Conservation (phyloP, 371 early-diverging fungal genomes). For the Blakeslea trispora region DNA sequence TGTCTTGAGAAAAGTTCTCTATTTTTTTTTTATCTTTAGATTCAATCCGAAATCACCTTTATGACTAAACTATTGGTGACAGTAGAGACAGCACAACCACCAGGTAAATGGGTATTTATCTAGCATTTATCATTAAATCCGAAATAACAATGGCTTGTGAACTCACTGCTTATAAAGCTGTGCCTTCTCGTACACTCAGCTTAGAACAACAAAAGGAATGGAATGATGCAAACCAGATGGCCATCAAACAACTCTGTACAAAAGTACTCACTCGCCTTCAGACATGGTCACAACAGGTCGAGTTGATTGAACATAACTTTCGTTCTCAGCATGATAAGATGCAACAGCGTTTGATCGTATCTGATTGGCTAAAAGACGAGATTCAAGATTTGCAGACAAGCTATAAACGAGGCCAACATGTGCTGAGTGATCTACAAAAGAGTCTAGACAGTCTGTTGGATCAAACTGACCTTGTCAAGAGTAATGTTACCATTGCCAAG, state of each 20-base stretch:
- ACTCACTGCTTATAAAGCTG: too few relatives aligned
- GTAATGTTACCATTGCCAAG: constrained; percentile 12
- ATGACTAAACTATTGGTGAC: constrained; percentile 20
- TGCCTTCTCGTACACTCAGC: constrained; percentile 4
- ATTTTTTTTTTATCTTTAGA: too few relatives aligned
- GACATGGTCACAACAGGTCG: constrained; percentile 20
- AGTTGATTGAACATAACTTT: constrained; percentile 19
- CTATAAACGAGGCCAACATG: constrained; percentile 25
- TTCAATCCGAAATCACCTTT: constrained; percentile 27
- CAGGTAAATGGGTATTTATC: constrained; percentile 4
- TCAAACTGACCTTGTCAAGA: constrained; percentile 17
- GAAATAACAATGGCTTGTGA: too few relatives aligned
- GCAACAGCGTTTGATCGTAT: constrained; percentile 16
- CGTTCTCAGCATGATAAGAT: constrained; percentile 18
- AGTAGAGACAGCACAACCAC: constrained; percentile 13
- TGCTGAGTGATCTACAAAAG: constrained; percentile 24
- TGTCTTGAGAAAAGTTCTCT: too few relatives aligned
- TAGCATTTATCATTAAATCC: neutral
- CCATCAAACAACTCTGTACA: constrained; percentile 20
- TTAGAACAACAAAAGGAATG: constrained; percentile 23
- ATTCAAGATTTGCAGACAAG: constrained; percentile 24
- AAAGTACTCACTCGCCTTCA: constrained; percentile 17
- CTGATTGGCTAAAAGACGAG: constrained; percentile 36
- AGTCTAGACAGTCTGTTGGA: constrained; percentile 15
- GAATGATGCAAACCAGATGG: constrained; percentile 15